Conservation (phyloP, 1,284 basidiomycete genomes). For the Pseudozyma sp. region DNA sequence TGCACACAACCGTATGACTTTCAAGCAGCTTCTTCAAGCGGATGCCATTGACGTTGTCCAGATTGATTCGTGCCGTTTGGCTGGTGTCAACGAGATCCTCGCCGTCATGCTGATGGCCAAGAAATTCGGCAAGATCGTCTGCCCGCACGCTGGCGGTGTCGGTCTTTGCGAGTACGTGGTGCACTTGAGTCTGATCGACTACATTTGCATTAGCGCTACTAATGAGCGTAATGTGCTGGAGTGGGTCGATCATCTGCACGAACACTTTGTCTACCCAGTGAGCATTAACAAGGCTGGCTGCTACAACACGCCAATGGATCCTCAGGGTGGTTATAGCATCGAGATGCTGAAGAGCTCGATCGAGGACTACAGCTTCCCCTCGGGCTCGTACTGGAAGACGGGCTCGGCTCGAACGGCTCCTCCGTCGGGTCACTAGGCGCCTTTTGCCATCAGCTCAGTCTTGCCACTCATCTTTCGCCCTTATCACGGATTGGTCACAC, state of each 20-base stretch:
- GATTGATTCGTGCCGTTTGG: constrained; percentile 92
- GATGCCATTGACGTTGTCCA: constrained; percentile 95
- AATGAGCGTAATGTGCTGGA: constrained; percentile 94
- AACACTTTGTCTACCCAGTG: constrained; percentile 89
- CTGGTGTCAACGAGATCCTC: constrained; percentile 91
- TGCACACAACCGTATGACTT: constrained; percentile 91
- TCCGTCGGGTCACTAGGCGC: constrained; percentile 43
- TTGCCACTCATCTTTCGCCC: too few species aligned
- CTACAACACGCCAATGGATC: constrained; percentile 80
- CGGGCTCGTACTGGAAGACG: constrained; percentile 70
- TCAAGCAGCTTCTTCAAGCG: constrained; percentile 94
- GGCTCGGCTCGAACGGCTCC: constrained; percentile 42
- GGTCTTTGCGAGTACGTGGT: constrained; percentile 94
- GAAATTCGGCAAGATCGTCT: constrained; percentile 77
- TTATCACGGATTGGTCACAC: not conserved
- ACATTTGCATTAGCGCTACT: constrained; percentile 86
- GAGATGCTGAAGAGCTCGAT: constrained; percentile 71
- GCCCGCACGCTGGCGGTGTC: constrained; percentile 94
- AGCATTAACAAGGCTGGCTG: constrained; percentile 86
- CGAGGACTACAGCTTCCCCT: constrained; percentile 69
- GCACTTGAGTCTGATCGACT: constrained; percentile 78
- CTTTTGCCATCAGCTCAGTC: too few species aligned
- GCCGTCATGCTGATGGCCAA: constrained; percentile 93
- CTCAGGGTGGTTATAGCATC: constrained; percentile 70
- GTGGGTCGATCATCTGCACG: constrained; percentile 82